These are phyloP conservation scores for Colletotrichum eleusines DNA, from an alignment of 2,329 filamentous ascomycete genomes.

Conservation along the genomic window DNA sequence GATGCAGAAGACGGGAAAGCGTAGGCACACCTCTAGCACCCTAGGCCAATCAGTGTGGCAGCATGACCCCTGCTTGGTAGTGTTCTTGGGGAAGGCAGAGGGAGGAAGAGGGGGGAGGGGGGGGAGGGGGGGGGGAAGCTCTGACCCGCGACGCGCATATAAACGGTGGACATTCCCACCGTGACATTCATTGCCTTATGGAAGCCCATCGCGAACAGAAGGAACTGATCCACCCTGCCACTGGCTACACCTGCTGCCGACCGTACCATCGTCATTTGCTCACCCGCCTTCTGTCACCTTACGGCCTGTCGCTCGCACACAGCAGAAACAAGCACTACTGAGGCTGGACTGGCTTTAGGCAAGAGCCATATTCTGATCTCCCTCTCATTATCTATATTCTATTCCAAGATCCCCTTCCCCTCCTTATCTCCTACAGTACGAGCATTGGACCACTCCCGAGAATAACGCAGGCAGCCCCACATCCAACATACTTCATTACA, in stretches of 20 bases:
- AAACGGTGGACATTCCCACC: constrained; percentile 61
- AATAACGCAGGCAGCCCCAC: constrained; percentile 27
- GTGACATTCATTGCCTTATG: constrained; percentile 40
- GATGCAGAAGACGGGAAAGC: constrained; percentile 36
- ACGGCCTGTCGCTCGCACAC: not conserved
- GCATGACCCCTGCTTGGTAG: constrained; percentile 29
- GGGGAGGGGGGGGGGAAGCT: constrained; percentile 34
- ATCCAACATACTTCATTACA: not conserved
- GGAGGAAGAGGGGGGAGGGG: constrained; percentile 23
- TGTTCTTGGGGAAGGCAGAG: constrained; percentile 25
- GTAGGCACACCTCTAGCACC: constrained; percentile 18
- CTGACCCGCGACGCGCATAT: constrained; percentile 57
- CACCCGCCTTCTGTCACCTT: not conserved
- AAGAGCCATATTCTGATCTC: not conserved
- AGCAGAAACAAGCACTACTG: not conserved
- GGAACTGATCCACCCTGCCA: constrained; percentile 11
- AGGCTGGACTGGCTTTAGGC: not conserved
- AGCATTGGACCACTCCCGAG: constrained; percentile 9
- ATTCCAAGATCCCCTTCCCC: not conserved
- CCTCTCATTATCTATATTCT: not conserved
- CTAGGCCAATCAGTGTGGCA: constrained; percentile 32
- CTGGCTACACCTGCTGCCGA: constrained; percentile 31
- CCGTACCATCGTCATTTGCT: not conserved
- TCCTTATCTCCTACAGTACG: not conserved
- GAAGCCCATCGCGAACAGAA: constrained; percentile 24